phyloP scores from a whole-genome alignment of 2,329 filamentous ascomycete species.

The Diplodia mutila region DNA sequence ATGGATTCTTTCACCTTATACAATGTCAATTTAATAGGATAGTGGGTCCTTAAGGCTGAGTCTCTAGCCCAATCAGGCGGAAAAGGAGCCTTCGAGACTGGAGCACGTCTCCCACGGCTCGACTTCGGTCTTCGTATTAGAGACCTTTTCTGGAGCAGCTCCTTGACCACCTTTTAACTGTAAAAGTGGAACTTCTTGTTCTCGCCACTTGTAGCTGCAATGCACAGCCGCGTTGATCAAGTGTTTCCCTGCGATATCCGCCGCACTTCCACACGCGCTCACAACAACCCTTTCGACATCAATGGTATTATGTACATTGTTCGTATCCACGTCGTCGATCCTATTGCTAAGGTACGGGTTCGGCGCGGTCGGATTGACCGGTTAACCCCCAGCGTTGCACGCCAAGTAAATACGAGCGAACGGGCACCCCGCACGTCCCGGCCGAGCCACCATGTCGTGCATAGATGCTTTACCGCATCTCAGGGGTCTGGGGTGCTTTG shows the following conservation, averaged over 20 bases:
- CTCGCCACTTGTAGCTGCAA: not conserved
- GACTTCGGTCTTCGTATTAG: not conserved
- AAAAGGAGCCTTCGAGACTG: not conserved
- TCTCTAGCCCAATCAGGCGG: not conserved
- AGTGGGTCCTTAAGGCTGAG: not conserved
- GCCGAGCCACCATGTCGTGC: not conserved
- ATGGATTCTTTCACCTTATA: not conserved
- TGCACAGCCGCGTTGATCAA: not conserved
- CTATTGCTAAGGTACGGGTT: not conserved
- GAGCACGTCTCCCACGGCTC: not conserved
- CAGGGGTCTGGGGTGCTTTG: not conserved
- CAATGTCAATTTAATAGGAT: not conserved
- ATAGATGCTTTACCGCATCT: not conserved
- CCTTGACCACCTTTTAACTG: not conserved
- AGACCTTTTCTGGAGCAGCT: not conserved
- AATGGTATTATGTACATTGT: not conserved
- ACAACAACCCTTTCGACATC: not conserved
- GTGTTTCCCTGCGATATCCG: not conserved
- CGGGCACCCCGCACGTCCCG: not conserved
- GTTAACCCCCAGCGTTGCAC: not conserved
- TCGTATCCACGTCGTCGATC: not conserved
- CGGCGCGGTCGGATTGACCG: not conserved
- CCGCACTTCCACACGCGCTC: not conserved
- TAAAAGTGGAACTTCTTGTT: not conserved
- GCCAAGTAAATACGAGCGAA: constrained; percentile 3